A percentile compares a stretch with the other conserved stretches of the same genome.
Evolutionary conservation across 1,284 basidiomycete genomes (phyloP).

Genomic region (Ustilago lituana): DNA sequence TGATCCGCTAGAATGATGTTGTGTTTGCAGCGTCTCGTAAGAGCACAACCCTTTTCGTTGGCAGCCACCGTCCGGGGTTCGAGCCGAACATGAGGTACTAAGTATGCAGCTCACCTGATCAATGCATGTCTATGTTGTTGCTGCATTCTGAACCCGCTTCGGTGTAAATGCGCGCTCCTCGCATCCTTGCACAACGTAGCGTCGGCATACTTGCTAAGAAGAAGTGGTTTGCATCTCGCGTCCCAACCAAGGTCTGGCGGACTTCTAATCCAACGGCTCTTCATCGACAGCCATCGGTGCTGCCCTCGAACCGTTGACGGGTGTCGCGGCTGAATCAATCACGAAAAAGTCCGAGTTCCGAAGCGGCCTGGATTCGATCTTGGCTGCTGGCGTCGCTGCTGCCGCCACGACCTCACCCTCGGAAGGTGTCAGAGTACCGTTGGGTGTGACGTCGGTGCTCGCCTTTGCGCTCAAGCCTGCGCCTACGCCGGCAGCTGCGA

Average conservation of each 20-base stretch:
- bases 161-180: too few species aligned
- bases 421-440: slow-evolving; percentile 29
- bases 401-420: slow-evolving; percentile 23
- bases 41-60: slow-evolving; percentile 2
- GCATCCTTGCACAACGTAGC: too few species aligned
- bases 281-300: slow-evolving; percentile 48
- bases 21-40: background rate
- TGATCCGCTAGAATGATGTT: background rate
- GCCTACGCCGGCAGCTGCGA: slow-evolving; percentile 22
- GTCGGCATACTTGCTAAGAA: background rate
- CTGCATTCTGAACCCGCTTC: background rate
- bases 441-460: slow-evolving; percentile 31
- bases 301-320: slow-evolving; percentile 36
- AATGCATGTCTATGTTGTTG: background rate
- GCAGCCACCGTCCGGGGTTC: too few species aligned
- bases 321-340: slow-evolving; percentile 49
- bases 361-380: slow-evolving; percentile 55
- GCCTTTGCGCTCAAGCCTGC: slow-evolving; percentile 15
- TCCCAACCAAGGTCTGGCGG: background rate
- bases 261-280: slow-evolving; percentile 49
- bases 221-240: background rate
- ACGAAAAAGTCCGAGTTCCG: slow-evolving; percentile 64
- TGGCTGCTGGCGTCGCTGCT: slow-evolving; percentile 25
- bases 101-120: too few species aligned
- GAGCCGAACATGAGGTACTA: background rate